phyloP scores from a whole-genome alignment of 163 green algal species.

The Scenedesmus sp. region DNA sequence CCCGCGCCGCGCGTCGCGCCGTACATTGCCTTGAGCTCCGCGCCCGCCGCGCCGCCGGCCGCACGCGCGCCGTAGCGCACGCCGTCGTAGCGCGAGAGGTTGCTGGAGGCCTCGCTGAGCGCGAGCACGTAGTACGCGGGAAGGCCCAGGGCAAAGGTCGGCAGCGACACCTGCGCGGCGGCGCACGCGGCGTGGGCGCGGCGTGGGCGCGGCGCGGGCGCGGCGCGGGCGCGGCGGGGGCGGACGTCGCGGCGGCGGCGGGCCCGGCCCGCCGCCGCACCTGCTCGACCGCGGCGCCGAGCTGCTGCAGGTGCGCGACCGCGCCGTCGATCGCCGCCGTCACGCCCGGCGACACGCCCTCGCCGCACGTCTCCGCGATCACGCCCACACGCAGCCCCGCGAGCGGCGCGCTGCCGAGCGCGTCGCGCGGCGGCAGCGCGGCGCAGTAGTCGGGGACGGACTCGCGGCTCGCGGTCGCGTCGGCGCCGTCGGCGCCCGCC shows the following conservation, averaged over 20 bases:
- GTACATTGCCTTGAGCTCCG: constrained; percentile 70
- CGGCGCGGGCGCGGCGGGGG: not conserved
- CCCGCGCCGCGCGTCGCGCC: constrained; percentile 59
- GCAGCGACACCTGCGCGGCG: constrained; percentile 89
- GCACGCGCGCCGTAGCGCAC: constrained; percentile 82
- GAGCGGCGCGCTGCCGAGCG: constrained; percentile 67
- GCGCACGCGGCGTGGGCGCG: not conserved
- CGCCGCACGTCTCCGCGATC: constrained; percentile 81
- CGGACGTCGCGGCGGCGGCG: too few relatives aligned
- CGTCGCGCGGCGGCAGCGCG: constrained; percentile 53
- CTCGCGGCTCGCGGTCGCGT: constrained; percentile 73
- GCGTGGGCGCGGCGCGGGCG: not conserved
- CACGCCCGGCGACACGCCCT: constrained; percentile 76
- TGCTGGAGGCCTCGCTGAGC: constrained; percentile 90
- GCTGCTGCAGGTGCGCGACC: constrained; percentile 70
- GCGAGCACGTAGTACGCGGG: constrained; percentile 99
- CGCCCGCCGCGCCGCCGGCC: constrained; percentile 57
- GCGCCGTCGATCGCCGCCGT: constrained; percentile 55
- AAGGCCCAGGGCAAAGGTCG: constrained; percentile 82
- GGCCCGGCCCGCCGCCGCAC: constrained; percentile 52
- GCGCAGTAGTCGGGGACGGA: constrained; percentile 61
- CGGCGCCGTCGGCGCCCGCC: constrained; percentile 70
- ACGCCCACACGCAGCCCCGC: constrained; percentile 78
- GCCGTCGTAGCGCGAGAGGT: constrained; percentile 96
- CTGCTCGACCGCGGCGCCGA: constrained; percentile 84